A percentile compares a stretch with the other conserved stretches of the same genome.
phyloP scores from a whole-genome alignment of 1,284 basidiomycete species.

The Apiotrichum akiyoshidainum region DNA sequence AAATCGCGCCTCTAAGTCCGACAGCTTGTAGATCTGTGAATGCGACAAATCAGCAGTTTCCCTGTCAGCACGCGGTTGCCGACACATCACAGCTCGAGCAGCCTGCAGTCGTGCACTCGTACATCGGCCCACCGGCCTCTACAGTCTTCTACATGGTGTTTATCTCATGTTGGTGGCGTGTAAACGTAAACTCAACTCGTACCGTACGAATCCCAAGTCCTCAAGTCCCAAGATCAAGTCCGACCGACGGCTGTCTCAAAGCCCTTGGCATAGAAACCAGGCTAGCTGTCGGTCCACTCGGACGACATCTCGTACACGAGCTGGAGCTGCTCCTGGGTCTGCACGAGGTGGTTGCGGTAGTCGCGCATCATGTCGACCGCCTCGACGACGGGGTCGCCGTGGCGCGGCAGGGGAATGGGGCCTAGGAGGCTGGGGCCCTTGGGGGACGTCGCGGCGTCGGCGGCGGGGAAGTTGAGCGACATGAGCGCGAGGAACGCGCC shows the following conservation, averaged over 20 bases:
- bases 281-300: neutral
- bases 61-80: too few relatives aligned
- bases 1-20: too few relatives aligned
- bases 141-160: too few relatives aligned
- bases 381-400: conserved; percentile 27
- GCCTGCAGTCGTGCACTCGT: too few relatives aligned
- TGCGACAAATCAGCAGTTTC: too few relatives aligned
- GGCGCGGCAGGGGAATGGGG: conserved; percentile 25
- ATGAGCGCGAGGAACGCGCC: conserved; percentile 45
- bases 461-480: conserved; percentile 23
- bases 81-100: too few relatives aligned
- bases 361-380: conserved; percentile 41
- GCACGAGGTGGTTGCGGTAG: conserved; percentile 37
- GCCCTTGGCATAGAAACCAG: too few relatives aligned
- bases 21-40: too few relatives aligned
- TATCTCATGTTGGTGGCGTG: too few relatives aligned
- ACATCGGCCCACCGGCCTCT: too few relatives aligned
- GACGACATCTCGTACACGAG: conserved; percentile 23
- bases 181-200: neutral
- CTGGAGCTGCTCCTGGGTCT: conserved; percentile 36
- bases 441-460: neutral
- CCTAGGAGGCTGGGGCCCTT: conserved; percentile 22
- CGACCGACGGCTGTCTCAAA: too few relatives aligned
- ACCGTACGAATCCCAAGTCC: neutral
- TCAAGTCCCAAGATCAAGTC: too few relatives aligned